These are phyloP conservation scores for Pezicula neosporulosa DNA, from an alignment of 2,329 filamentous ascomycete species.

Conservation along the genomic window DNA sequence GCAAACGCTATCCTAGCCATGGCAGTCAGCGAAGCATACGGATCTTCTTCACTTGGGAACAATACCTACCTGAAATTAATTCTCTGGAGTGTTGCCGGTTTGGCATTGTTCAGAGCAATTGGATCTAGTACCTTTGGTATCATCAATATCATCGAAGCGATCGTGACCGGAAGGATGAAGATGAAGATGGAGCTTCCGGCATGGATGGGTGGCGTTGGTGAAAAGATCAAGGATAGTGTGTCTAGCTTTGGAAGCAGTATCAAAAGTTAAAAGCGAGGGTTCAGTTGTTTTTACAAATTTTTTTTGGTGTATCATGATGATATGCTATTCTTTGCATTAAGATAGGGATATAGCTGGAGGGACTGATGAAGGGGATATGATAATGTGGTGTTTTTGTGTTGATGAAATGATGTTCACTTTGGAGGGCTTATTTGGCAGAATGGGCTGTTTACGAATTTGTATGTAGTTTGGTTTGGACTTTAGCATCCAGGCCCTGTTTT, in stretches of 20 bases:
- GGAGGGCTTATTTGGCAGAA: too few species aligned
- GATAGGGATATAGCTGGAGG: too few species aligned
- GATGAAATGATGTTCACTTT: too few species aligned
- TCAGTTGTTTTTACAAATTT: too few species aligned
- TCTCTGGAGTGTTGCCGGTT: constrained; percentile 81
- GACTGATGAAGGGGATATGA: too few species aligned
- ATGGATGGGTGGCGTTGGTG: constrained; percentile 25
- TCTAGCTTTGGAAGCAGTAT: constrained; percentile 27
- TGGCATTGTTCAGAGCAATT: constrained; percentile 85
- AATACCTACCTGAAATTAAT: constrained; percentile 94
- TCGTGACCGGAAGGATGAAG: constrained; percentile 77
- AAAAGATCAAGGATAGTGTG: constrained; percentile 22
- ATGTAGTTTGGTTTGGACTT: too few species aligned
- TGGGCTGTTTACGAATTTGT: too few species aligned
- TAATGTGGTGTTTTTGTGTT: too few species aligned
- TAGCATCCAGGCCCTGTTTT: too few species aligned
- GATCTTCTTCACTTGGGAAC: constrained; percentile 63
- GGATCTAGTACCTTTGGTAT: constrained; percentile 79
- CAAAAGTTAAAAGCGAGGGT: constrained; percentile 7
- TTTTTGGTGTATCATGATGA: too few species aligned
- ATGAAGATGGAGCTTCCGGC: constrained; percentile 25
- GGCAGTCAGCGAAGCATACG: constrained; percentile 85
- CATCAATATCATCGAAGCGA: constrained; percentile 77
- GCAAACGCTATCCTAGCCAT: constrained; percentile 91
- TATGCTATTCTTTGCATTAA: too few species aligned